Evolutionary conservation across 805 yeast species (phyloP).

Genomic region (Metschnikowia bowlesiae): DNA sequence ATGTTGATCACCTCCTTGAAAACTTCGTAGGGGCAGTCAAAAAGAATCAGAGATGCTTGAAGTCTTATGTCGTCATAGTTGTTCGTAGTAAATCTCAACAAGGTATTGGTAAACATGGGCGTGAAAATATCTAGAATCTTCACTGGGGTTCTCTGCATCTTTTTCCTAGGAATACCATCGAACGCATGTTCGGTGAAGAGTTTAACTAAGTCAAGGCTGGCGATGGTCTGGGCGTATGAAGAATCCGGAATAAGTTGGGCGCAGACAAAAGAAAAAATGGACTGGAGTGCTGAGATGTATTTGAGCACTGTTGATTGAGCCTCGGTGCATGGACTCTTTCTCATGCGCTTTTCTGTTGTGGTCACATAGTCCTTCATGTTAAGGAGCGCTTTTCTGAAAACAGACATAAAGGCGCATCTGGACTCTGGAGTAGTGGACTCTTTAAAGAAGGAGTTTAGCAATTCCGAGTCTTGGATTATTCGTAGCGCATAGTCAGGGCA

Average conservation of each 20-base stretch:
- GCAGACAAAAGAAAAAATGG: slow-evolving; percentile 57
- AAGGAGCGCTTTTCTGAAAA: slow-evolving; percentile 56
- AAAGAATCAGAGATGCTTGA: slow-evolving; percentile 8
- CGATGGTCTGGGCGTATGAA: slow-evolving; percentile 38
- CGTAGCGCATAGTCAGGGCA: slow-evolving; percentile 45
- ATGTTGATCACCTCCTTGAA: not conserved
- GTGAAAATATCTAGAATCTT: slow-evolving; percentile 8
- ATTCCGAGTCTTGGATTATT: slow-evolving; percentile 33
- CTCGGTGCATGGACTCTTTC: slow-evolving; percentile 9
- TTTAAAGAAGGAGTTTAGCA: slow-evolving; percentile 28
- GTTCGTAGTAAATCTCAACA: slow-evolving; percentile 61
- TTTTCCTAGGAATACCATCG: slow-evolving; percentile 16
- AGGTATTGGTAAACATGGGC: slow-evolving; percentile 29
- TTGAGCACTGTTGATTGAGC: not conserved
- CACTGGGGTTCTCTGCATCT: not conserved
- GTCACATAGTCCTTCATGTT: slow-evolving; percentile 65
- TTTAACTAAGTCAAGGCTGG: slow-evolving; percentile 39
- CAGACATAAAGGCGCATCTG: slow-evolving; percentile 60
- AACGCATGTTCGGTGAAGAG: slow-evolving; percentile 39
- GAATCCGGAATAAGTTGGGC: slow-evolving; percentile 44
- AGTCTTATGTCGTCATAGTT: slow-evolving; percentile 74
- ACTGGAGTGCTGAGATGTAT: slow-evolving; percentile 16
- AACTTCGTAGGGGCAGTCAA: slow-evolving; percentile 7
- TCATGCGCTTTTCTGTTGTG: slow-evolving; percentile 15
- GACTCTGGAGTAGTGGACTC: slow-evolving; percentile 36